Conservation (phyloP, 2,329 filamentous ascomycete genomes). For the Rhexocercosporidium sp. region DNA sequence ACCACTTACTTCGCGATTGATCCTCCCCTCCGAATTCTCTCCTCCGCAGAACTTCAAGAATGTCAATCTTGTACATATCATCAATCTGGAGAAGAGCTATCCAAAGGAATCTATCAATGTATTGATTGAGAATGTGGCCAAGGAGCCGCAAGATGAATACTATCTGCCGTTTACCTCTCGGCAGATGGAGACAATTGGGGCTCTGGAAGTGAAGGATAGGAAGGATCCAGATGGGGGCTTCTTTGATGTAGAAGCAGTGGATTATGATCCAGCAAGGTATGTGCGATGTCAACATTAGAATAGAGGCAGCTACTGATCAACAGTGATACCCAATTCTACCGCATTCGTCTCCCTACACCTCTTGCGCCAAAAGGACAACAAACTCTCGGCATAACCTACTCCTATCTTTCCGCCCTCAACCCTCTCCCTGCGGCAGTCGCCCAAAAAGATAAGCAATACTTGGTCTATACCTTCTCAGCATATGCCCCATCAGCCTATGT, state of each 20-base stretch:
- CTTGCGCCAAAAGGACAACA: slow-evolving; percentile 79
- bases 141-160: slow-evolving; percentile 84
- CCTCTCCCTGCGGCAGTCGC: slow-evolving; percentile 82
- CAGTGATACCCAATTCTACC: slow-evolving; percentile 81
- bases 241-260: slow-evolving; percentile 73
- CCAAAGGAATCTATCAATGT: slow-evolving; percentile 90
- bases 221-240: slow-evolving; percentile 72
- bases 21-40: slow-evolving; percentile 71
- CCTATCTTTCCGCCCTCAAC: slow-evolving; percentile 75
- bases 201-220: slow-evolving; percentile 90
- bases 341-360: slow-evolving; percentile 76
- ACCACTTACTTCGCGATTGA: slow-evolving; percentile 59
- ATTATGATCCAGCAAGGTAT: slow-evolving; percentile 65
- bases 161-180: slow-evolving; percentile 84
- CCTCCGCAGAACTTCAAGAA: slow-evolving; percentile 94
- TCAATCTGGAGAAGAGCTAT: slow-evolving; percentile 93
- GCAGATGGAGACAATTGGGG: slow-evolving; percentile 78
- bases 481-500: slow-evolving; percentile 84
- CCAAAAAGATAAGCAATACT: slow-evolving; percentile 87
- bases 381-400: slow-evolving; percentile 87
- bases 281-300: slow-evolving; percentile 9
- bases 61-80: slow-evolving; percentile 84
- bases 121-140: slow-evolving; percentile 87
- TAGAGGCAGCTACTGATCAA: slow-evolving; percentile 33
- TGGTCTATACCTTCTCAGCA: slow-evolving; percentile 83